These are phyloP conservation scores for Sungouiozyma ichnusensis DNA, from an alignment of 805 yeast genomes.

Conservation along the genomic window DNA sequence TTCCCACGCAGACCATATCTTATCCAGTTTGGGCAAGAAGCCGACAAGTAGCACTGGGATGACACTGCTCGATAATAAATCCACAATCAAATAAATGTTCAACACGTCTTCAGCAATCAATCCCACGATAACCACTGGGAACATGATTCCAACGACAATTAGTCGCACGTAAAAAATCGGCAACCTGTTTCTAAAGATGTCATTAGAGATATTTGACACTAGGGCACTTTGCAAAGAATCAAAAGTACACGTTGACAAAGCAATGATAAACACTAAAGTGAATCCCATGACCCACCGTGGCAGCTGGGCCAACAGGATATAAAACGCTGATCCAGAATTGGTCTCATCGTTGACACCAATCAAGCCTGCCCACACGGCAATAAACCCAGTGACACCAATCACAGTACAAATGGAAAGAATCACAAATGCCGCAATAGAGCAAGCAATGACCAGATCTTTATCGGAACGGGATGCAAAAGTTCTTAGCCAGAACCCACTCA, in stretches of 20 bases:
- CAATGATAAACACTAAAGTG: constrained; percentile 60
- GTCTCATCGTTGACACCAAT: constrained; percentile 35
- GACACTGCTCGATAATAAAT: constrained; percentile 75
- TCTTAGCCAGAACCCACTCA: constrained; percentile 90
- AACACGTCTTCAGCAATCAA: constrained; percentile 73
- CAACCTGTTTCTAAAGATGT: constrained; percentile 73
- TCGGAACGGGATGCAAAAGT: constrained; percentile 81
- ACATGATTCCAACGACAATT: constrained; percentile 64
- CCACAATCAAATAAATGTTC: constrained; percentile 84
- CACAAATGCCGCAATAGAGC: constrained; percentile 62
- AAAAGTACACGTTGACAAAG: constrained; percentile 77
- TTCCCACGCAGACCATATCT: constrained; percentile 64
- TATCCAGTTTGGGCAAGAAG: constrained; percentile 50
- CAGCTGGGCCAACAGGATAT: constrained; percentile 56
- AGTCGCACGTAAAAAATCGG: constrained; percentile 55
- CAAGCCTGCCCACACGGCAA: constrained; percentile 85
- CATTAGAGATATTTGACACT: constrained; percentile 83
- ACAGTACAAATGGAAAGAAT: constrained; percentile 54
- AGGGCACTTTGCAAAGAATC: constrained; percentile 84
- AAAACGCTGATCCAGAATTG: constrained; percentile 61
- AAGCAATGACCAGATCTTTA: constrained; percentile 64
- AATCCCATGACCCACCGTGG: constrained; percentile 84
- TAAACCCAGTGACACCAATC: constrained; percentile 72
- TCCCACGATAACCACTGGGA: constrained; percentile 83
- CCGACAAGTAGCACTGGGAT: constrained; percentile 81